Base-by-base conservation (phyloP, 1,139 yeast genomes). In the Keqinozyma sinolaborantium region DNA sequence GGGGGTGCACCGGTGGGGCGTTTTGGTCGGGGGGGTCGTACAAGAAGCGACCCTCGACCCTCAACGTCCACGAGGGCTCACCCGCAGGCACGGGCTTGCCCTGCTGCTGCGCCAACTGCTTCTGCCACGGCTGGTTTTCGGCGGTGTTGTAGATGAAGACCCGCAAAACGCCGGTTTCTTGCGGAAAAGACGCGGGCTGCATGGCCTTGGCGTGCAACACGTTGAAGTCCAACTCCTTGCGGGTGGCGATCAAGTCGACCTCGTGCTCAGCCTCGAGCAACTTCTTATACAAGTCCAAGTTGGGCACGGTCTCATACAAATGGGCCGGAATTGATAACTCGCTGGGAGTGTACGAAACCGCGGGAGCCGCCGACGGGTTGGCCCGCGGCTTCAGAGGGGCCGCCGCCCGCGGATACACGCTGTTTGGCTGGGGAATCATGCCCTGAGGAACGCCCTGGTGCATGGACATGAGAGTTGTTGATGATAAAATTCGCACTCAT, bases 71-170 rank as follows among this genome's bases (percentile, higher is more conserved):
- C 4, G 77, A 53, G 5, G 94, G 76, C 30, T 69, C 76, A 2
- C 49, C 37, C 6, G 46, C 33, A 5, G 53, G 45, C 13, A 54
- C 55, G 2, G 48, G 31, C 9, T 48, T 39, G 2, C 51, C 44
- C 21, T 47, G 41, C 30, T 49, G 47, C 52, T 56, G 41, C 26
- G 45, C 56, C 32, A 65, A 58, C 35, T 63, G 68, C 31, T 66
- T 67, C 53, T 90, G 97, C 98, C 98, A 92, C 28, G 94, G 87
- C 60, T 92, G 97, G 54, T 86, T 85, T 40, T 80, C 84, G 26
- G 83, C 70, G 2, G 87, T 82, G 53, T 86, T 88, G 48, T 92
- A 87, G 20, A 94, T 67, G 52, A 83, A 92, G 15, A 92, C 75
- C 37, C 98, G 75, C 49, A 92, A 68, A 3, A 69, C 58, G 19